A percentile compares a stretch with the other conserved stretches of the same genome.
Evolutionary conservation across 345 rosid species (phyloP).

Genomic region (Viola odorata): DNA sequence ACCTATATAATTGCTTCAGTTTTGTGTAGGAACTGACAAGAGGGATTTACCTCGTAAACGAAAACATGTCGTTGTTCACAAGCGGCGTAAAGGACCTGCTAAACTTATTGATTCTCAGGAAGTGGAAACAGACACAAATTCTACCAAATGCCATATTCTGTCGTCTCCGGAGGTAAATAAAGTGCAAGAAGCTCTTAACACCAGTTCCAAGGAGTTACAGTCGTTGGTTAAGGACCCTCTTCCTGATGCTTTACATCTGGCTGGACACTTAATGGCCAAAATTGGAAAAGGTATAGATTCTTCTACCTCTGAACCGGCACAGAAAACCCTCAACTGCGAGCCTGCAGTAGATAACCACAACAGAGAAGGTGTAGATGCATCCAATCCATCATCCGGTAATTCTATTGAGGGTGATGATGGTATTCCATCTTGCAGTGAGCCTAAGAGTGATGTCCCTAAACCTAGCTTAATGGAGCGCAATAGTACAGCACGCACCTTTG

Average conservation of each 20-base stretch:
- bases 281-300: constrained; percentile 7
- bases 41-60: neutral
- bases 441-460: constrained; percentile 12
- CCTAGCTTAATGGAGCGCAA: constrained; percentile 50
- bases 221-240: constrained; percentile 46
- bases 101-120: constrained; percentile 23
- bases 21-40: constrained; percentile 10
- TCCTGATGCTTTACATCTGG: constrained; percentile 33
- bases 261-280: constrained; percentile 25
- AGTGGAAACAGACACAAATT: neutral
- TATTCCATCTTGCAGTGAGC: constrained; percentile 18
- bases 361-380: neutral
- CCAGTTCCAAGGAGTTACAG: constrained; percentile 37
- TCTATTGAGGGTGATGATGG: constrained; percentile 7
- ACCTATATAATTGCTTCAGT: neutral
- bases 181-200: constrained; percentile 37
- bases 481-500: constrained; percentile 38
- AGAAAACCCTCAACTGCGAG: constrained; percentile 8
- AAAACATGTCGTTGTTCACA: constrained; percentile 15
- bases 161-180: constrained; percentile 27
- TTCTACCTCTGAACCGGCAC: neutral
- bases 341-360: neutral
- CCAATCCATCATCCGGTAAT: neutral
- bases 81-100: constrained; percentile 12
- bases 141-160: constrained; percentile 11